Evolutionary conservation across 768 basidiomycete genomes (phyloP).

Genomic region (Kondoa subrosea): DNA sequence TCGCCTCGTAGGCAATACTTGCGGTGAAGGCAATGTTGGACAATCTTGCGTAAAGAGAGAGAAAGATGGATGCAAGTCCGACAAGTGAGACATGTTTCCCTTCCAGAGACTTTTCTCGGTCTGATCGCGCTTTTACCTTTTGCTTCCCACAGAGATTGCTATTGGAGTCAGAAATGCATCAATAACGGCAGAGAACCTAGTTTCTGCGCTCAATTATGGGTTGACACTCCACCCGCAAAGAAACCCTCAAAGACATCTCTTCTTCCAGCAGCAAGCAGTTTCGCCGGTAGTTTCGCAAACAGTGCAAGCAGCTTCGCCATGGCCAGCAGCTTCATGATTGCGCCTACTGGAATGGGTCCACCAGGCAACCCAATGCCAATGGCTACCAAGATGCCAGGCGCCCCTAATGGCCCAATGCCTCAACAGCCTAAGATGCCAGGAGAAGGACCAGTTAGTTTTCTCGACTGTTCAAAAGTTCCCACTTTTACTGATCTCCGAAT

Average conservation of each 20-base stretch:
- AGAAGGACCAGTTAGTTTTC: no score
- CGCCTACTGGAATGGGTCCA: no score
- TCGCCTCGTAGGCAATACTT: slow-evolving; percentile 4
- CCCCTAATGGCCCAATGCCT: background rate
- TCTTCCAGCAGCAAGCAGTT: no score
- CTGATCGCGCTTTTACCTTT: background rate
- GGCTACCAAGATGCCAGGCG: background rate
- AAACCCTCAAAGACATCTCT: background rate
- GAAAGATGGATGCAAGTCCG: background rate
- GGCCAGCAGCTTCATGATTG: no score
- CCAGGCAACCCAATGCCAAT: background rate
- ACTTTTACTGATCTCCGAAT: no score
- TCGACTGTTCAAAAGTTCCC: no score
- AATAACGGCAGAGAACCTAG: background rate
- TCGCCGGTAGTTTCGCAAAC: no score
- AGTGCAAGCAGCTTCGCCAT: no score
- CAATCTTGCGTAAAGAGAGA: background rate
- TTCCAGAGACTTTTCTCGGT: background rate
- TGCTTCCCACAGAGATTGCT: slow-evolving; percentile 6
- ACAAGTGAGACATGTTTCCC: background rate
- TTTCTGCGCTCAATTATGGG: slow-evolving; percentile 4
- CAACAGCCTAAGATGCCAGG: background rate
- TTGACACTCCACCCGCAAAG: background rate
- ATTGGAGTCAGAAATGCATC: background rate
- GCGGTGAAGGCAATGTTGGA: slow-evolving; percentile 6